Conservation (phyloP, 129 eudicot species). For the Ambrosia trifida region DNA sequence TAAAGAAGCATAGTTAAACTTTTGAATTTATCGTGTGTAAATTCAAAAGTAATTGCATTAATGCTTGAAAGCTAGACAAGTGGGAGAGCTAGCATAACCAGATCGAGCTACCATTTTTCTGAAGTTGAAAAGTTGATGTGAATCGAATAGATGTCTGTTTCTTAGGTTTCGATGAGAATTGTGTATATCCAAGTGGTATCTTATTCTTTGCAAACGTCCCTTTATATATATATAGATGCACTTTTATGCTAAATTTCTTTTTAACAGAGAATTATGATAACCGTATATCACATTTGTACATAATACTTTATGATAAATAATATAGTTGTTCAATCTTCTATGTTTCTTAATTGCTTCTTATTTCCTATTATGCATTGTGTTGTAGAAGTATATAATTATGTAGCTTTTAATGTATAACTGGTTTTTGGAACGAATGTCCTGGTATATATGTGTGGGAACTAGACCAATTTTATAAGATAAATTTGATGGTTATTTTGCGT, state of each 20-base stretch:
- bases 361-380: too few species aligned
- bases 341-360: too few species aligned
- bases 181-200: background rate
- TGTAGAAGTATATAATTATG: too few species aligned
- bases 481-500: background rate
- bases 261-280: too few species aligned
- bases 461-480: background rate
- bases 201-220: too few species aligned
- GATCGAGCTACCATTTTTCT: background rate
- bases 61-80: background rate
- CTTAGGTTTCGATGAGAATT: background rate
- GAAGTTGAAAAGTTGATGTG: background rate
- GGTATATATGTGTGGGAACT: background rate
- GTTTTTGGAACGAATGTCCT: background rate
- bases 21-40: background rate
- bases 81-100: too few species aligned
- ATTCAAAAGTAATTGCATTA: background rate
- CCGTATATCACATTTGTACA: too few species aligned
- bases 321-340: too few species aligned
- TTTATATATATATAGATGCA: too few species aligned
- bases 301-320: too few species aligned
- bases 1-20: background rate
- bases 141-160: background rate
- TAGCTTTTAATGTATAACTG: too few species aligned
- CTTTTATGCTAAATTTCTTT: too few species aligned